These are phyloP conservation scores for Lactifluus echinatus DNA, from an alignment of 768 basidiomycete species.

Conservation along the genomic window DNA sequence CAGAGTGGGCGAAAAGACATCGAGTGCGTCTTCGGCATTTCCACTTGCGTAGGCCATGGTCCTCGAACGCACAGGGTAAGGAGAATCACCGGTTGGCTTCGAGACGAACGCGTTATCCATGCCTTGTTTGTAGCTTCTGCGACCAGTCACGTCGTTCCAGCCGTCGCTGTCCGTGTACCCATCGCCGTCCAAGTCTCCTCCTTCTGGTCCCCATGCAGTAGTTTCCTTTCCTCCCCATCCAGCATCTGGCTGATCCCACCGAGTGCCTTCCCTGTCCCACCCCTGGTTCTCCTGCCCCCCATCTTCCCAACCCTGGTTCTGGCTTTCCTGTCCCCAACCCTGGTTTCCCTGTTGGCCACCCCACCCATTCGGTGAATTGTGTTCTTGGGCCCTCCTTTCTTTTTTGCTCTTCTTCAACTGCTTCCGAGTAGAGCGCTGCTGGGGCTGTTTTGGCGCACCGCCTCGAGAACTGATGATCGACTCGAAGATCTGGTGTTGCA, in stretches of 20 bases:
- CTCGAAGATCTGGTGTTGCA: constrained; percentile 11
- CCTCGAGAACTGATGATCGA: constrained; percentile 6
- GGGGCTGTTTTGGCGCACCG: neutral
- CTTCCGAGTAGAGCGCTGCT: constrained; percentile 8
- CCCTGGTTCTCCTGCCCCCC: neutral
- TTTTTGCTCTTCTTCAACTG: constrained; percentile 10
- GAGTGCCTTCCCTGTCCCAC: neutral
- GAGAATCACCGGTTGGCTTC: neutral
- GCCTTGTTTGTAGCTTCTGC: neutral
- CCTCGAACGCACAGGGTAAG: constrained; percentile 20
- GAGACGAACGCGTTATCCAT: constrained; percentile 13
- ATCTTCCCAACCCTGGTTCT: neutral
- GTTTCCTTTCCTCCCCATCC: neutral
- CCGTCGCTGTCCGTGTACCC: constrained; percentile 12
- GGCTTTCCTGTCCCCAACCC: neutral
- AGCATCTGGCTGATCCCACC: neutral
- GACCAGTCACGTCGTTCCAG: constrained; percentile 13
- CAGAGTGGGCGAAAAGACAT: constrained; percentile 7
- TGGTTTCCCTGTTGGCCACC: constrained; percentile 1
- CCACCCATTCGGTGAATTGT: neutral
- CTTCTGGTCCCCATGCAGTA: neutral
- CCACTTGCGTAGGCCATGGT: constrained; percentile 21
- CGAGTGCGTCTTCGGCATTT: neutral
- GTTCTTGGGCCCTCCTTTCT: constrained; percentile 14
- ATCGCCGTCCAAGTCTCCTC: constrained; percentile 11